Base-by-base conservation (phyloP, 768 basidiomycete genomes). In the Lactarius psammicola region DNA sequence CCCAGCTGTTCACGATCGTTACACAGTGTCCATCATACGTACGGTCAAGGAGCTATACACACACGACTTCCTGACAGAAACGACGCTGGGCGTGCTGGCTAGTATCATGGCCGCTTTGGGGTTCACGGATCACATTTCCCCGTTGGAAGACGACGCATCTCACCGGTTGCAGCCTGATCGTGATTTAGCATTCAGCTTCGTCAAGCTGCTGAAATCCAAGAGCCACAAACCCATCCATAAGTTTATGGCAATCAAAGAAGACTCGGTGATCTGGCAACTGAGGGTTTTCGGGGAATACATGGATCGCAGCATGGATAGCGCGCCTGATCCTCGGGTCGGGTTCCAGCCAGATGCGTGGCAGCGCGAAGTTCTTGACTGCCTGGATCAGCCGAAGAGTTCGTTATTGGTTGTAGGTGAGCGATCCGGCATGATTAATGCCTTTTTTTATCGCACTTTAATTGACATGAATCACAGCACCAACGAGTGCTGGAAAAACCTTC, bases 341-440 rank as follows among this genome's bases (percentile, higher is more conserved):
- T 90, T 90, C 72, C 75, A 81, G 26, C 88, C 89, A 0, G 89
- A 90, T 71, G 84, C 81, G 1, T 90, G 89, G 89, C 89, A 90
- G 68, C 76, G 84, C 31, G 72, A 80, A 26, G 89, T 90, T 6
- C 75, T 90, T 56, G 86, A 90, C 69, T 80, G 80, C 56, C 79
- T 90, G 23, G 89, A 90, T 66, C 71, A 73, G 7, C 75, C 84
- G 28, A 71, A 71, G 28, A 75, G 80, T 61, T 89, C 88, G 2
- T 74, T 90, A 15, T 81, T 90, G 2, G 87, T 87, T 20, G 85
- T 89, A 59, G 87, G 87, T 86, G 31, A 68, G 83, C 75, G 3
- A 46, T 62, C 20, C 20, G 6, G 56, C 28, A 56, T 34, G 26
- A 34, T 44, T 42, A 5, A 46, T 34, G 7, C 5, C 23, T n/a